Evolutionary conservation across 2,329 filamentous ascomycete genomes (phyloP), one percentile per base, ranked within the genome.

Genomic region (Stagonosporopsis vannaccii): DNA sequence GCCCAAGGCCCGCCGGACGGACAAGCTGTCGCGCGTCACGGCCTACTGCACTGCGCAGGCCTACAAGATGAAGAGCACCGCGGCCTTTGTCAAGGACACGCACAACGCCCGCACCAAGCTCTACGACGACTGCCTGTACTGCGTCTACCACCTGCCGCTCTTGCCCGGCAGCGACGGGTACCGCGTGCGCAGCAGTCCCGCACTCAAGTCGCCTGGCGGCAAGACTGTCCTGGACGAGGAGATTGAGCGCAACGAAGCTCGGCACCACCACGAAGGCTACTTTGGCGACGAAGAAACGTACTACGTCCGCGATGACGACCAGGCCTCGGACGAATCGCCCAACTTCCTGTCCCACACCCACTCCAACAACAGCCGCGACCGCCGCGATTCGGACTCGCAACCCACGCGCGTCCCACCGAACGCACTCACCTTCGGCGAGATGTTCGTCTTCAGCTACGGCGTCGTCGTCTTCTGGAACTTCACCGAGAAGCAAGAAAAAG

Each of bases 401-500:
- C 59, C 70, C 78, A 69, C 71, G 8, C 83, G 85, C 25, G 82
- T 91, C 22, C 85, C 85, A 0, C 85, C 90, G 6, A 87, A 92
- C 70, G 86, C 88, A 32, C 88, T 94, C 69, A 84, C 88, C 52
- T 92, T 96, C 71, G 94, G 91, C 37, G 95, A 99, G 78, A 91
- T 98, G 86, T 98, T 97, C 73, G 89, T 99, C 67, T 98, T 96
- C 76, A 94, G 91, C 15, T 99, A 99, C 71, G 95, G 95, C 19
- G 94, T 99, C 0, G 94, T 95, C 0, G 95, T 99, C 5, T 97
- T 99, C 74, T 99, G 95, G 95, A 99, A 99, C 75, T 97, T 99
- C 68, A 94, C 91, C 11, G 93, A 97, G 75, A 86, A 89, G 62
- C 95, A 99, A 74, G 95, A 99, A 75, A 97, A 97, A 77, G 93